Base-by-base conservation (phyloP, 371 early-diverging fungal genomes). In the Mortierella polycephala region DNA sequence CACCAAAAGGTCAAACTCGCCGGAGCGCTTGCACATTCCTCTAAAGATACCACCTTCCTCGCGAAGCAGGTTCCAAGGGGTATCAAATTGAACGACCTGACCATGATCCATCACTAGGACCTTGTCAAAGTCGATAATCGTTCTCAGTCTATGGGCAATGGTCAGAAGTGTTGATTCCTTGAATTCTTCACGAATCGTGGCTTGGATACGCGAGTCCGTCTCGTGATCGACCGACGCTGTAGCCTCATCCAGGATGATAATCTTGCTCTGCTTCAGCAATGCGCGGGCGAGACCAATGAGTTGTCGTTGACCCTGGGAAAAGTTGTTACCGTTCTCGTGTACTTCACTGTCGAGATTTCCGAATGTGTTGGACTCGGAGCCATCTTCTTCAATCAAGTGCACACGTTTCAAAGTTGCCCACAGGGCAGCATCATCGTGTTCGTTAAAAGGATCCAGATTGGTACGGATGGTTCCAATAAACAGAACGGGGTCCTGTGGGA, bases 281-380 rank as follows among this genome's bases (percentile, higher is more conserved):
- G 96, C 95, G 60, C 97, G 90, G 1, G 95, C 94, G 20, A 97
- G 82, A 13, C 93, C 90, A 70, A 98, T 90, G 75, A 96, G 83
- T 83, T 97, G 97, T 20, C 93, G 86, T 70, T 97, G 94, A 2
- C 98, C 98, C 46, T 95, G 90, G 13, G 93, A 93, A 81, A 95
- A 88, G 69, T 91, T 94, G 66, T 85, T 87, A 39, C 97, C 96
- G 64, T 89, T 90, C 73, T 92, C 91, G 18, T 80, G 76, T 30
- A 93, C 91, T 16, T 83, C 84, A 1, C 87, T 82, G 20, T 91
- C 91, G 16, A 93, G 76, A 6, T 75, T 83, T 56, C 90, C 87
- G n/a, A 84, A 65, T 13, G 83, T 62, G 53, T 63, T 83, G n/a
- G 74, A 73, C 49, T 64, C 64, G 1, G 83, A 73, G 8, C 84